phyloP scores from a whole-genome alignment of 352 stramenopile species.

The Globisporangium uncinulatum region DNA sequence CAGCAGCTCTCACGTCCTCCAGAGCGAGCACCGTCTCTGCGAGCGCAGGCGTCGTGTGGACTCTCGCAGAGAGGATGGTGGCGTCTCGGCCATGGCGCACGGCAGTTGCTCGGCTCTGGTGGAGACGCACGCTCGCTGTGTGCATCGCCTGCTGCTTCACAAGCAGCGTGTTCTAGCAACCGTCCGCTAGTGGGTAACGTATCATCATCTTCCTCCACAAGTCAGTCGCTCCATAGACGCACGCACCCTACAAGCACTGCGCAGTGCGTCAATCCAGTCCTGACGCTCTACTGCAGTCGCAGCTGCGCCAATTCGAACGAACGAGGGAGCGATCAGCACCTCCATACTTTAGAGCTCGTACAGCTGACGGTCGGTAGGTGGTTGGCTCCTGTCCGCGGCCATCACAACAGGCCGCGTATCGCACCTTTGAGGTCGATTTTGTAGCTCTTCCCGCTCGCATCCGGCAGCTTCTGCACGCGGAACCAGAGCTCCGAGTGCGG shows the following conservation, averaged over 20 bases:
- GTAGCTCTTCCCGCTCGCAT: conserved; percentile 47
- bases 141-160: conserved; percentile 18
- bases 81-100: conserved; percentile 25
- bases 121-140: conserved; percentile 11
- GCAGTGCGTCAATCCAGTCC: conserved; percentile 57
- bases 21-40: conserved; percentile 7
- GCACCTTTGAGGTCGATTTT: conserved; percentile 66
- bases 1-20: conserved; percentile 8
- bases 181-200: neutral
- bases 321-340: neutral
- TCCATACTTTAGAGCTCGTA: too few relatives aligned
- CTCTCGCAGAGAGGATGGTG: conserved; percentile 19
- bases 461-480: conserved; percentile 44
- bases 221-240: neutral
- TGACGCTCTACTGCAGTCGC: conserved; percentile 37
- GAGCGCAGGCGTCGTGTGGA: conserved; percentile 1
- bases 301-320: conserved; percentile 22
- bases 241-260: conserved; percentile 39
- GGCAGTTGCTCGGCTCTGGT: conserved; percentile 15
- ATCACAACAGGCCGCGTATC: too few relatives aligned
- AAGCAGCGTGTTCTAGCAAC: conserved; percentile 11
- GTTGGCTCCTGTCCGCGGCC: too few relatives aligned
- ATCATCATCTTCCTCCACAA: neutral
- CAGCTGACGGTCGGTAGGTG: too few relatives aligned
- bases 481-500: conserved; percentile 58